Evolutionary conservation across 345 rosid species (phyloP).

Genomic region (Raphanus raphanistrum): DNA sequence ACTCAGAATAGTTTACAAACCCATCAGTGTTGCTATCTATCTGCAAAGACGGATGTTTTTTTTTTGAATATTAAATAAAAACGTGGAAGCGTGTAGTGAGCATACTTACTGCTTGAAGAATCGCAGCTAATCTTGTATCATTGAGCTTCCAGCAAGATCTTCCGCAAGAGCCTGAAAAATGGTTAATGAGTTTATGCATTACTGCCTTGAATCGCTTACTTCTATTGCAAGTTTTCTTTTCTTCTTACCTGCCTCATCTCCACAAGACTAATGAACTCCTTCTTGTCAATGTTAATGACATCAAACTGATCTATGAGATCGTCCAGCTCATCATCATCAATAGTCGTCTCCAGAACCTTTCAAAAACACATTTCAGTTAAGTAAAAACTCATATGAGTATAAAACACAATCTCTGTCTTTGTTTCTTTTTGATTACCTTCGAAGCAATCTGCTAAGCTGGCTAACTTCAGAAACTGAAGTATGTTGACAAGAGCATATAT

Average conservation of each 20-base stretch:
- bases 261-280: slow-evolving; percentile 91
- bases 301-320: slow-evolving; percentile 90
- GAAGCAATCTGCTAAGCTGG: slow-evolving; percentile 85
- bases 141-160: slow-evolving; percentile 94
- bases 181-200: background rate
- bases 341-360: slow-evolving; percentile 87
- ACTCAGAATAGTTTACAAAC: slow-evolving; percentile 86
- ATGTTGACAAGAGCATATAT: slow-evolving; percentile 86
- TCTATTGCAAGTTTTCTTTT: background rate
- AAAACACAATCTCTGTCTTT: slow-evolving; percentile 4
- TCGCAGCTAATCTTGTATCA: slow-evolving; percentile 79
- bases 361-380: background rate
- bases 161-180: slow-evolving; percentile 81
- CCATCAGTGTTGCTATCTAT: slow-evolving; percentile 98
- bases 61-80: background rate
- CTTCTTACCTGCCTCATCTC: slow-evolving; percentile 85
- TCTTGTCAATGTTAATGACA: slow-evolving; percentile 62
- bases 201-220: background rate
- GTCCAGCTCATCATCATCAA: slow-evolving; percentile 74
- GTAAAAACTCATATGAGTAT: background rate
- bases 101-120: slow-evolving; percentile 73
- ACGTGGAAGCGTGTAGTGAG: background rate
- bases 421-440: slow-evolving; percentile 50
- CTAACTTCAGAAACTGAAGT: slow-evolving; percentile 95
- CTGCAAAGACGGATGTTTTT: slow-evolving; percentile 36